Evolutionary conservation across 148 eudicot genomes (phyloP).

Genomic region (Nepenthes mirabilis): DNA sequence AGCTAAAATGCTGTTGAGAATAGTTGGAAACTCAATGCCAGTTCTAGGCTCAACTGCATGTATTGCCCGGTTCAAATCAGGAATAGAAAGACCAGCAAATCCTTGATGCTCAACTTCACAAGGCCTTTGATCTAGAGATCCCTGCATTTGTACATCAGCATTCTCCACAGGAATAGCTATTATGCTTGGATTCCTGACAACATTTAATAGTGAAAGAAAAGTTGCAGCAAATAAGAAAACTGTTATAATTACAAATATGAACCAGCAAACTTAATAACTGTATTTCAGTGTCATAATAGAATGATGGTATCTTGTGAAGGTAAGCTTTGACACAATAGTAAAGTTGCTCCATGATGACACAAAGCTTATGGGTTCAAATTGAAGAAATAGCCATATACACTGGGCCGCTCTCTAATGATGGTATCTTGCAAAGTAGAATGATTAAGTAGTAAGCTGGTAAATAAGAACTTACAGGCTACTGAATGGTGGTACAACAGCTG

Average conservation of each 20-base stretch:
- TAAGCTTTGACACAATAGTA: no score
- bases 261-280: background rate
- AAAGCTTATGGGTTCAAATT: no score
- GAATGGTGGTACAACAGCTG: slow-evolving; percentile 46
- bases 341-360: no score
- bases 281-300: background rate
- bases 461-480: slow-evolving; percentile 39
- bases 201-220: slow-evolving; percentile 1
- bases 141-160: slow-evolving; percentile 22
- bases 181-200: slow-evolving; percentile 32
- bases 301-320: background rate
- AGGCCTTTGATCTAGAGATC: slow-evolving; percentile 35
- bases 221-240: background rate
- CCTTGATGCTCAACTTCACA: slow-evolving; percentile 40
- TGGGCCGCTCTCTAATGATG: no score
- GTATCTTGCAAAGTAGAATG: no score
- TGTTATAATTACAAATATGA: background rate
- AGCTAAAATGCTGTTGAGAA: slow-evolving; percentile 32
- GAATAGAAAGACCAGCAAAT: slow-evolving; percentile 27
- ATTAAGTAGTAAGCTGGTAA: background rate
- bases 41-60: slow-evolving; percentile 70
- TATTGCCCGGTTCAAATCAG: slow-evolving; percentile 32
- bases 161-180: slow-evolving; percentile 36
- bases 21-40: slow-evolving; percentile 71
- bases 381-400: no score